Evolutionary conservation across 2,329 filamentous ascomycete species (phyloP).

Genomic region (Ascochyta viciae-villosae): DNA sequence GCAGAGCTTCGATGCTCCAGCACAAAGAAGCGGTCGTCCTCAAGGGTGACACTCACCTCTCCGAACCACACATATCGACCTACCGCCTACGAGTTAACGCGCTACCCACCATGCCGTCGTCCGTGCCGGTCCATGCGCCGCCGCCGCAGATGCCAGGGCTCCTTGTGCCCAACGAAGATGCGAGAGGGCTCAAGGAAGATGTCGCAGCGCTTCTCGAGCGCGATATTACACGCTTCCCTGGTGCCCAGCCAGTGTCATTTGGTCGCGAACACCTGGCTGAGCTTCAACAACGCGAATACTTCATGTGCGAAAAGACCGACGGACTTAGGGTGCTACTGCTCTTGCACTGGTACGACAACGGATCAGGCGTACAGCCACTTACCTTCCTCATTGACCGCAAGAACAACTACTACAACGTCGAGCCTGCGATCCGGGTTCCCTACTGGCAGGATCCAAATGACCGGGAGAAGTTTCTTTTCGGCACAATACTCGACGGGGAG

Average conservation of each 20-base stretch:
- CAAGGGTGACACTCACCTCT: background rate
- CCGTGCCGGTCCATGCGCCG: conserved; percentile 28
- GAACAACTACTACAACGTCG: conserved; percentile 93
- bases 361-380: conserved; percentile 48
- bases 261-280: conserved; percentile 81
- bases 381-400: conserved; percentile 97
- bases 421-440: conserved; percentile 79
- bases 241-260: conserved; percentile 94
- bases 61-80: background rate
- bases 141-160: conserved; percentile 48
- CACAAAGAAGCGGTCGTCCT: conserved; percentile 3
- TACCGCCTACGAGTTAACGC: background rate
- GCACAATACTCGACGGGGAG: conserved; percentile 91
- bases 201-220: conserved; percentile 79
- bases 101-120: conserved; percentile 27
- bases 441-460: conserved; percentile 65
- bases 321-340: conserved; percentile 96
- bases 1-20: conserved; percentile 1
- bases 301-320: conserved; percentile 97
- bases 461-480: conserved; percentile 70
- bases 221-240: conserved; percentile 75
- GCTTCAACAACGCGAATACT: conserved; percentile 85
- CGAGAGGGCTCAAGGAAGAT: conserved; percentile 68
- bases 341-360: conserved; percentile 70
- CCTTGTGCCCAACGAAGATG: conserved; percentile 31